phyloP scores from a whole-genome alignment of 805 yeast genomes.

The Debaryomyces castellii region DNA sequence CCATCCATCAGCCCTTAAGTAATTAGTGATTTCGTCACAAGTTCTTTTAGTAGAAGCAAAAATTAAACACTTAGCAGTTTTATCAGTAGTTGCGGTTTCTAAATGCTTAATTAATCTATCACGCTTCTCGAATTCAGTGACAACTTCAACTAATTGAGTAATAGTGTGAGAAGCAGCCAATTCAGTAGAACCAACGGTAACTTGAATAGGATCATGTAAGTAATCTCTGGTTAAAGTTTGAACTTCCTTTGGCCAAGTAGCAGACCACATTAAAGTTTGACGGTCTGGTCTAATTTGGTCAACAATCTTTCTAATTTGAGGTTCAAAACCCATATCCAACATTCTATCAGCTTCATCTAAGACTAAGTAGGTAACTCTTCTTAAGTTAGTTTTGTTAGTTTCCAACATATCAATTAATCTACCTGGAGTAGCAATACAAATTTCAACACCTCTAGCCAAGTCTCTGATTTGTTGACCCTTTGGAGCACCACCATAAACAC shows the following conservation, averaged over 20 bases:
- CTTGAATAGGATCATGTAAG: conserved; percentile 91
- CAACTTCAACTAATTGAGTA: conserved; percentile 89
- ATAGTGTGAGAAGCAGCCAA: conserved; percentile 95
- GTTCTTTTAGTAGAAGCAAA: conserved; percentile 97
- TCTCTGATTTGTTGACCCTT: conserved; percentile 97
- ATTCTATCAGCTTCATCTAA: conserved; percentile 99
- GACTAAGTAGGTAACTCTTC: conserved; percentile 95
- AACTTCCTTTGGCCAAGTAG: conserved; percentile 99
- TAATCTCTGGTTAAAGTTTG: conserved; percentile 91
- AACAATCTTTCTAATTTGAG: conserved; percentile 97
- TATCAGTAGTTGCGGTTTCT: conserved; percentile 71
- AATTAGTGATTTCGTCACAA: conserved; percentile 92
- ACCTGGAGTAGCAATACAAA: conserved; percentile 97
- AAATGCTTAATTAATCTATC: conserved; percentile 83
- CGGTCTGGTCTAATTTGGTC: conserved; percentile 99
- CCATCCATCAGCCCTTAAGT: conserved; percentile 95
- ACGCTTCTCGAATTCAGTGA: conserved; percentile 90
- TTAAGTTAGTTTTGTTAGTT: conserved; percentile 88
- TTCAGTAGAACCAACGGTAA: conserved; percentile 93
- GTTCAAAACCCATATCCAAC: conserved; percentile 99
- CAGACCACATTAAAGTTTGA: conserved; percentile 99
- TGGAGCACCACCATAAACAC: conserved; percentile 99
- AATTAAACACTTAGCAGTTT: conserved; percentile 75
- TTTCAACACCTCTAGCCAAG: conserved; percentile 91
- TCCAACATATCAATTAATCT: conserved; percentile 97